These are phyloP conservation scores for Apiotrichum montevideense DNA, from an alignment of 1,284 basidiomycete genomes.

Conservation along the genomic window DNA sequence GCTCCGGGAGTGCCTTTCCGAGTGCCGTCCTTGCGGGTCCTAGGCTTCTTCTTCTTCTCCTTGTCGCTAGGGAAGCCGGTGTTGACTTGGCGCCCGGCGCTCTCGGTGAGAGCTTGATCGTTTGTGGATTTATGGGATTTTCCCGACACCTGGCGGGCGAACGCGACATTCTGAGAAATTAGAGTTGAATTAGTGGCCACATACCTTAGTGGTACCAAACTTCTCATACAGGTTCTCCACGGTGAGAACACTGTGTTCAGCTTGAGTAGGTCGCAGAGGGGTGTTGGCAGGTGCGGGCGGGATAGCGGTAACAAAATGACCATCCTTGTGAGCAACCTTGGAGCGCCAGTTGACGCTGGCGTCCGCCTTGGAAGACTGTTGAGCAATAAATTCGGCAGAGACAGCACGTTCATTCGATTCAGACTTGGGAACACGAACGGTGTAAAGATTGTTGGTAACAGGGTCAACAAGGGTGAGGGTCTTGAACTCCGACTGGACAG, in stretches of 20 bases:
- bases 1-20: constrained; percentile 36
- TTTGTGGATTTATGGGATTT: not conserved
- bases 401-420: constrained; percentile 1
- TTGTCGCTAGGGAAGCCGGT: not conserved
- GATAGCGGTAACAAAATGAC: not conserved
- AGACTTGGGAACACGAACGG: constrained; percentile 7
- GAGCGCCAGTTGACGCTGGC: constrained; percentile 36
- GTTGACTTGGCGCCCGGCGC: constrained; percentile 1
- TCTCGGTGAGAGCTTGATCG: not conserved
- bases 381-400: not conserved
- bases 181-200: not conserved
- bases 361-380: constrained; percentile 30
- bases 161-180: not conserved
- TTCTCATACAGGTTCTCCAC: constrained; percentile 37
- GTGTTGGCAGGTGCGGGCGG: not conserved
- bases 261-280: not conserved
- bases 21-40: not conserved
- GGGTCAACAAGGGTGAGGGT: constrained; percentile 14
- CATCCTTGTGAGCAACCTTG: not conserved
- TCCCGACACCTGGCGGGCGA: too few relatives aligned
- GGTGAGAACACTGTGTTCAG: constrained; percentile 21
- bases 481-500: not conserved
- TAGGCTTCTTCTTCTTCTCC: not conserved
- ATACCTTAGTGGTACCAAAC: constrained; percentile 19
- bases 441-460: constrained; percentile 12